phyloP scores from a whole-genome alignment of 495 filamentous ascomycete species.

The Apiosordaria backusii region DNA sequence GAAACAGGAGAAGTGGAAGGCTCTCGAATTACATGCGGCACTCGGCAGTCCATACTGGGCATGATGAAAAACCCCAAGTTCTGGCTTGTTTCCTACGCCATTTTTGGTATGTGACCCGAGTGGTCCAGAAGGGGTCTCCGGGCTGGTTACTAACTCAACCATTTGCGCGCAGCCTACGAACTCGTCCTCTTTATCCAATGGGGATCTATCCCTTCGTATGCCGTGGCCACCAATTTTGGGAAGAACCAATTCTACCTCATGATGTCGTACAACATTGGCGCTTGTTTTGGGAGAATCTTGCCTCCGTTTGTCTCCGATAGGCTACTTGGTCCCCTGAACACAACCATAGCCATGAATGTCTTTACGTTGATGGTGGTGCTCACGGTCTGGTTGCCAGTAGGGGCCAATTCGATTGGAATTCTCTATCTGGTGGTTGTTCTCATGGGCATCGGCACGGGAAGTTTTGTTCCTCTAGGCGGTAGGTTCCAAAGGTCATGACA shows the following conservation, averaged over 20 bases:
- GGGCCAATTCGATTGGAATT: slow-evolving; percentile 15
- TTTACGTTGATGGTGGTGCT: slow-evolving; percentile 25
- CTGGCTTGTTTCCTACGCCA: slow-evolving; percentile 24
- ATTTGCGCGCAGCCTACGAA: slow-evolving; percentile 23
- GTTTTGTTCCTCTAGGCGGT: slow-evolving; percentile 32
- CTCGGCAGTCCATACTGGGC: slow-evolving; percentile 1
- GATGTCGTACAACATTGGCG: slow-evolving; percentile 36
- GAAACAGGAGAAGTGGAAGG: not conserved
- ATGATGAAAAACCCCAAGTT: slow-evolving; percentile 23
- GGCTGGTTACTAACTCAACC: not conserved
- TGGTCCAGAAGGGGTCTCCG: not conserved
- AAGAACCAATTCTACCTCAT: slow-evolving; percentile 30
- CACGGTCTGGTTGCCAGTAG: slow-evolving; percentile 27
- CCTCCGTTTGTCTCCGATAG: slow-evolving; percentile 28
- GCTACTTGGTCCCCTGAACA: slow-evolving; percentile 29
- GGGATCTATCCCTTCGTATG: slow-evolving; percentile 32
- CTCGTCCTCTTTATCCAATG: slow-evolving; percentile 33
- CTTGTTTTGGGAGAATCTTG: slow-evolving; percentile 26
- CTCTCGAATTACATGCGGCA: not conserved
- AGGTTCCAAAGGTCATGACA: not conserved
- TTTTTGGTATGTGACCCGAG: slow-evolving; percentile 27
- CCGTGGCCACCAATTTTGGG: slow-evolving; percentile 22
- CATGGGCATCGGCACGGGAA: slow-evolving; percentile 32
- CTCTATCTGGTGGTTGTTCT: slow-evolving; percentile 25
- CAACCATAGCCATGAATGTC: slow-evolving; percentile 26